These are phyloP conservation scores for Garcia nutans DNA, from an alignment of 345 rosid species.

Conservation along the genomic window DNA sequence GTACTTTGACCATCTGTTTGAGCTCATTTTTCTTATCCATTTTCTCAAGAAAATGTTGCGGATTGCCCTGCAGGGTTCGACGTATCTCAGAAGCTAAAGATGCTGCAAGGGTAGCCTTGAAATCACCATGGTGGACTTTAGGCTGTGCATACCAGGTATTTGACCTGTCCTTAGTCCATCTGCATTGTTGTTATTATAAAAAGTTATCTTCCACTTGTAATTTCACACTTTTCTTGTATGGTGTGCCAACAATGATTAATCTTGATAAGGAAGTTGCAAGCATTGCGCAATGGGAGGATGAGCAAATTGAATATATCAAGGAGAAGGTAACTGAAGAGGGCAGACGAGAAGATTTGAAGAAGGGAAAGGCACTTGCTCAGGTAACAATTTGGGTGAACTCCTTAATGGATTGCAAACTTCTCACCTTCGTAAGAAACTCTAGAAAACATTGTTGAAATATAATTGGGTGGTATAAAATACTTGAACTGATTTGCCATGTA, in stretches of 20 bases:
- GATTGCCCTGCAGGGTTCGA: slow-evolving; percentile 54
- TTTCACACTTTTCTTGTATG: not conserved
- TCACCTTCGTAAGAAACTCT: not conserved
- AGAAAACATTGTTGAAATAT: not conserved
- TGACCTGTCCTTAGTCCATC: slow-evolving; percentile 4
- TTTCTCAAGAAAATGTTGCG: slow-evolving; percentile 11
- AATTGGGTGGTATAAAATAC: not conserved
- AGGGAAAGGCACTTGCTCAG: slow-evolving; percentile 82
- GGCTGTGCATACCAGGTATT: slow-evolving; percentile 73
- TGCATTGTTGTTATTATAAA: not conserved
- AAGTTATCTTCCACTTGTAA: not conserved
- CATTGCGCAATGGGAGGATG: slow-evolving; percentile 88
- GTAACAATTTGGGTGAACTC: slow-evolving; percentile 25
- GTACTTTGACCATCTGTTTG: slow-evolving; percentile 8
- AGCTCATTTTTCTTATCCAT: not conserved
- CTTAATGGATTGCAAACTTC: not conserved
- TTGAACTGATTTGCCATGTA: slow-evolving; percentile 23
- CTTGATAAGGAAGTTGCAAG: slow-evolving; percentile 59
- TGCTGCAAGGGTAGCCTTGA: slow-evolving; percentile 79
- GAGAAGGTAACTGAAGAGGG: slow-evolving; percentile 86
- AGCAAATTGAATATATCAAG: slow-evolving; percentile 75
- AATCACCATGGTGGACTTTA: slow-evolving; percentile 93
- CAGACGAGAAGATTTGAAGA: slow-evolving; percentile 68
- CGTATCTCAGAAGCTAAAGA: slow-evolving; percentile 77
- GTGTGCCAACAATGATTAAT: slow-evolving; percentile 6